Evolutionary conservation across 2,329 filamentous ascomycete genomes (phyloP).

Genomic region (Davidsoniella virescens): DNA sequence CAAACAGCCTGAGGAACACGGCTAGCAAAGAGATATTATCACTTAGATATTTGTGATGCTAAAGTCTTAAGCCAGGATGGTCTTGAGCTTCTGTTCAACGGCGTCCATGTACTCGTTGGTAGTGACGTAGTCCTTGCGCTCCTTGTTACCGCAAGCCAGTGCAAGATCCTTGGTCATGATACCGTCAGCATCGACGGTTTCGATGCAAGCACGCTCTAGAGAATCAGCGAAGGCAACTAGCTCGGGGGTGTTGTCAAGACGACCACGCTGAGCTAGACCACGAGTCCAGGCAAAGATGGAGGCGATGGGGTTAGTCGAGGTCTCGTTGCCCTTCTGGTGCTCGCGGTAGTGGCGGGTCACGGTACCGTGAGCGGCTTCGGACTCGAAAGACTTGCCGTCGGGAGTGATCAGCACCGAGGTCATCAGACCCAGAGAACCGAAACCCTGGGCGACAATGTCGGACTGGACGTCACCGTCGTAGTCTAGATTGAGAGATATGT

Average conservation of each 20-base stretch:
- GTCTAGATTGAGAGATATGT: constrained; percentile 37
- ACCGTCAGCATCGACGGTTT: constrained; percentile 82
- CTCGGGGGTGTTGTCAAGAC: constrained; percentile 84
- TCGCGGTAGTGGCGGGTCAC: constrained; percentile 98
- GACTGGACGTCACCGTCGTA: constrained; percentile 98
- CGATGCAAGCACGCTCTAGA: constrained; percentile 83
- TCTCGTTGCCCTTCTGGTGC: constrained; percentile 95
- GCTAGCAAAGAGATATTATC: too few species aligned
- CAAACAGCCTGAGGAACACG: too few species aligned
- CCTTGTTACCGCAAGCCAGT: constrained; percentile 81
- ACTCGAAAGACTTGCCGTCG: constrained; percentile 92
- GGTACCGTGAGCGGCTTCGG: constrained; percentile 93
- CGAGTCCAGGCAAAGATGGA: constrained; percentile 99
- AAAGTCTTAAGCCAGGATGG: constrained; percentile 31
- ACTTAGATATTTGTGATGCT: too few species aligned
- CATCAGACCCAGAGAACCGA: constrained; percentile 96
- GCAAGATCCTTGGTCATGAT: constrained; percentile 99
- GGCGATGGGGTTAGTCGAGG: constrained; percentile 95
- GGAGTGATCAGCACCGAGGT: constrained; percentile 94
- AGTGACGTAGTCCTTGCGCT: constrained; percentile 72
- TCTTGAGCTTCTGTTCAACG: constrained; percentile 79
- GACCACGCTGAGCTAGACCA: constrained; percentile 80
- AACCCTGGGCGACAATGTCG: constrained; percentile 94
- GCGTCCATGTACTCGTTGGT: constrained; percentile 84
- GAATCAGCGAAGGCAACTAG: constrained; percentile 80